Percentiles rank a stretch among this genome's conserved stretches.
Conservation (phyloP, 495 filamentous ascomycete species). For the Annulohypoxylon stygium region DNA sequence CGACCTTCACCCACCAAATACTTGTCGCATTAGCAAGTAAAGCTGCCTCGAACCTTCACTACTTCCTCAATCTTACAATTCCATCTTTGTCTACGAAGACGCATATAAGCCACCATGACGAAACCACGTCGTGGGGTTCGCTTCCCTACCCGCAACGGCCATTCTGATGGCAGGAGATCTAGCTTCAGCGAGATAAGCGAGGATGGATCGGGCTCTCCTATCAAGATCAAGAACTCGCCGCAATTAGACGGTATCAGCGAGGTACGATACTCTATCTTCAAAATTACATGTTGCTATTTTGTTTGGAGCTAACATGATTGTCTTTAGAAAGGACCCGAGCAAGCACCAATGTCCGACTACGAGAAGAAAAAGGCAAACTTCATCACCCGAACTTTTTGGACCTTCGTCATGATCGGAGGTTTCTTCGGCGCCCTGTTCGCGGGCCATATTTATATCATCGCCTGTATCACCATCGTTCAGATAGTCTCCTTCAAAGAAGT, state of each 20-base stretch:
- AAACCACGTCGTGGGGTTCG: constrained; percentile 85
- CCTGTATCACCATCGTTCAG: constrained; percentile 90
- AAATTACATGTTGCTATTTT: neutral
- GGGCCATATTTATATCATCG: constrained; percentile 97
- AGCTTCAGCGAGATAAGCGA: constrained; percentile 89
- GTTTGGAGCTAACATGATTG: constrained; percentile 25
- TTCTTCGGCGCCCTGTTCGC: constrained; percentile 94
- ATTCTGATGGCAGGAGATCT: constrained; percentile 68
- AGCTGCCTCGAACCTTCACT: neutral
- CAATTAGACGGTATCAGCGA: constrained; percentile 56
- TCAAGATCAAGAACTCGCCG: constrained; percentile 59
- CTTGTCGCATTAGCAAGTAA: constrained; percentile 19
- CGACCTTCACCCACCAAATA: constrained; percentile 10
- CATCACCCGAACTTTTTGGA: constrained; percentile 98
- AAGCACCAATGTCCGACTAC: constrained; percentile 72
- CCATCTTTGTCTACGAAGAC: neutral
- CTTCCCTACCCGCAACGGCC: constrained; percentile 76
- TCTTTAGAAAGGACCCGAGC: constrained; percentile 51
- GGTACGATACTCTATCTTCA: constrained; percentile 37
- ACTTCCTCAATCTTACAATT: neutral
- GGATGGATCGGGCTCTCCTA: constrained; percentile 69
- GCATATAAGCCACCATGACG: constrained; percentile 65
- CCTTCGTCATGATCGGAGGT: constrained; percentile 92
- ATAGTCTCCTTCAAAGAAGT: constrained; percentile 99
- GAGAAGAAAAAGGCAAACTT: constrained; percentile 99